Evolutionary conservation across 306 rosid genomes (phyloP), one percentile per base, ranked within the genome.

Genomic region (Citrullus colocynthis): DNA sequence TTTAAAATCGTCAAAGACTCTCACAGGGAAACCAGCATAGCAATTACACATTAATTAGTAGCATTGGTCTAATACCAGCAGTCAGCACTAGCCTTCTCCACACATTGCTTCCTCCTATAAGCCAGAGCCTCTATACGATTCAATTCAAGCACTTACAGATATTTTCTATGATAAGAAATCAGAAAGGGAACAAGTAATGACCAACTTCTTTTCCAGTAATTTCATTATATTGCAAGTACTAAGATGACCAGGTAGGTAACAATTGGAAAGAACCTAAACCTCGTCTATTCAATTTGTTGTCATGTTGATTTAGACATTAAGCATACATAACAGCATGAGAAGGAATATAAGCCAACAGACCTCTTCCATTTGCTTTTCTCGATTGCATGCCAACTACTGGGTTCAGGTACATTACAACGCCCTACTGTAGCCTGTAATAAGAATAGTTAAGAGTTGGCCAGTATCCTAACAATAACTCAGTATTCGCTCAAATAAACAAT

Each of bases 361-460:
- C 98, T 93, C 86, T 89, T 90, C 98, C 98, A 91, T 90, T 93
- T 93, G 90, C 94, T 89, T 78, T 89, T 90, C 82, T 93, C 98
- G 80, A 91, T 84, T 28, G 95, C 87, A 85, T 93, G 93, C 98
- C 97, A 93, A 49, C 89, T 82, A 72, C 93, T 91, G 39, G 98
- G 98, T 82, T 93, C 98, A 14, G 89, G 87, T 55, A 83, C 63
- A 78, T 91, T 89, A 81, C 98, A 93, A 74, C 96, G 93, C 74
- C 98, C 98, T 14, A 87, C 75, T 41, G 86, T 86, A 63, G 98
- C 98, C 98, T 93, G 93, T 80, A 75, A 86, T 76, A 80, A 48
- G 74, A 86, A 72, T 58, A 48, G 71, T 42, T 3, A 13, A 81
- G 77, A 82, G 61, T 28, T 52, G 74, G 10, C 4, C 0, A 34